Conservation (phyloP, 2,329 filamentous ascomycete genomes). For the Rugonectria rugulosa region DNA sequence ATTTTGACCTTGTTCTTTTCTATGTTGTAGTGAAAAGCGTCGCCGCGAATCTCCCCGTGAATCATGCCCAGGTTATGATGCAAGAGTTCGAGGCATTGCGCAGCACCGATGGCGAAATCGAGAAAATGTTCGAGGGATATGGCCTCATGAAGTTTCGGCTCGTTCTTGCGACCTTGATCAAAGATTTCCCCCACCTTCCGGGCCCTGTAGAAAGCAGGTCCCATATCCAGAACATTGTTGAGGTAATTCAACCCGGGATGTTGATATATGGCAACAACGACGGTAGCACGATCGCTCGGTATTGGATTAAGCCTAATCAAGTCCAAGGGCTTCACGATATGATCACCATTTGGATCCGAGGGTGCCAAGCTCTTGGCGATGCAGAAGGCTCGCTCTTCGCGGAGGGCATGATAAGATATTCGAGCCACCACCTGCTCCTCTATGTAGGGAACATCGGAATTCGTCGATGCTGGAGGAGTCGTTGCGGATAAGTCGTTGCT, state of each 20-base stretch:
- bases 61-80: slow-evolving; percentile 88
- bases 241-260: slow-evolving; percentile 79
- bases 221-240: slow-evolving; percentile 74
- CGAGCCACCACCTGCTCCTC: slow-evolving; percentile 79
- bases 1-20: slow-evolving; percentile 78
- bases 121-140: slow-evolving; percentile 81
- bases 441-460: slow-evolving; percentile 59
- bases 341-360: slow-evolving; percentile 74
- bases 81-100: slow-evolving; percentile 86
- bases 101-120: slow-evolving; percentile 89
- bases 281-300: slow-evolving; percentile 72
- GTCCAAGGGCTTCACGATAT: slow-evolving; percentile 84
- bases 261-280: slow-evolving; percentile 84
- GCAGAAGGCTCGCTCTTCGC: slow-evolving; percentile 88
- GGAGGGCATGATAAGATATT: slow-evolving; percentile 80
- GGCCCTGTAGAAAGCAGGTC: slow-evolving; percentile 74
- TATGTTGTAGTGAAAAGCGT: slow-evolving; percentile 86
- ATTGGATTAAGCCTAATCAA: slow-evolving; percentile 74
- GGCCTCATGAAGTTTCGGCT: slow-evolving; percentile 61
- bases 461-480: slow-evolving; percentile 43
- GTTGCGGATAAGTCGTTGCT: slow-evolving; percentile 50
- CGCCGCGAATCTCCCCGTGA: slow-evolving; percentile 88
- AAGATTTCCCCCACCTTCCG: slow-evolving; percentile 60
- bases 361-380: slow-evolving; percentile 77
- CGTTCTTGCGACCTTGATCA: slow-evolving; percentile 52